Evolutionary conservation across 1,139 yeast species (phyloP), one percentile per base, ranked within the genome.

Genomic region (Protomyces inouyei): DNA sequence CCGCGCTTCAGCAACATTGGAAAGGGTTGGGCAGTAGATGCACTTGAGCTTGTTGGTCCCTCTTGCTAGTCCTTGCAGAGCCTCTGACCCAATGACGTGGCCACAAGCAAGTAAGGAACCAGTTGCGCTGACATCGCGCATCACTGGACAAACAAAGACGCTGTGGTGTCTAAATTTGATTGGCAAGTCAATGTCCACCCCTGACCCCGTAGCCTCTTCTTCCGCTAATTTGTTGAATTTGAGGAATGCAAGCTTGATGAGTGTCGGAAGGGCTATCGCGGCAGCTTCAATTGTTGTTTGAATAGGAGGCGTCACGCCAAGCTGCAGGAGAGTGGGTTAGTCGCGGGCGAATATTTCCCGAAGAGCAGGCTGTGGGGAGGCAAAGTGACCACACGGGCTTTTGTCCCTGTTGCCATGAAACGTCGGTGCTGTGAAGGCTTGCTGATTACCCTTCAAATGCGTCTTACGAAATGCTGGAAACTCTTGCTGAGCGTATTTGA

Each of bases 131-230:
- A 92, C 97, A 70, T 90, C 96, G 73, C 89, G 88, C 6, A 93
- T 83, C 1, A 91, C 92, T 0, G 97, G 97, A 73, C 97, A 91
- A 3, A 90, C 91, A 74, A 90, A 91, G 2, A 91, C 85, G 0
- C 96, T 89, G 74, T 91, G 97, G 75, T 85, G 88, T 57, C 78
- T 78, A 57, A 83, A 73, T 38, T 75, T 75, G 0, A 74, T 73
- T 0, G 89, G 88, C 36, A 85, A 73, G 37, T 80, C 79, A 48
- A 84, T 79, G 67, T 83, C 87, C 61, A 85, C 83, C 10, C 36
- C 25, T 25, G 53, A 6, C 16, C 36, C 57, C 10, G 52, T 52
- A 45, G 51, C 55, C 5, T 57, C 61, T 35, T 48, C 46, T 37
- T 37, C 40, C 37, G 36, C 25, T 2, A 25, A 16, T 12, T 55